These are phyloP conservation scores for Diutina mesorugosa DNA, from an alignment of 1,139 yeast species.

Conservation along the genomic window DNA sequence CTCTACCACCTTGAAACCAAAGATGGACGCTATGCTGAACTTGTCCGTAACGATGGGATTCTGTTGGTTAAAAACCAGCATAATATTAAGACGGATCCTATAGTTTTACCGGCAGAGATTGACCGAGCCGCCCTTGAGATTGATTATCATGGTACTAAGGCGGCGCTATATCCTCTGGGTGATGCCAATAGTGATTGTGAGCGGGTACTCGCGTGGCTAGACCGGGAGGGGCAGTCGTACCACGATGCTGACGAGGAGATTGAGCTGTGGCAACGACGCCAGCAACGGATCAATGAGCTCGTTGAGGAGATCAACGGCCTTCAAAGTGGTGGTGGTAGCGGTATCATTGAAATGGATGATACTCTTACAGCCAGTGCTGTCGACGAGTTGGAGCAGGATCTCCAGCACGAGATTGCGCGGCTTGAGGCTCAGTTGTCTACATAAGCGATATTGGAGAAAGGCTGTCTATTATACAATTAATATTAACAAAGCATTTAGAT, in stretches of 20 bases:
- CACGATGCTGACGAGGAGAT: not conserved
- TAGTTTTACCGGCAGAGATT: not conserved
- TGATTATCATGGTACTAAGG: not conserved
- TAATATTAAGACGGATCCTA: not conserved
- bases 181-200: not conserved
- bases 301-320: not conserved
- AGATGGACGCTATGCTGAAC: not conserved
- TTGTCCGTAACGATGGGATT: not conserved
- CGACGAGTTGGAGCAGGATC: not conserved
- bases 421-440: not conserved
- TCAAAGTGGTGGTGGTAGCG: not conserved
- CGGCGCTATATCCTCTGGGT: not conserved
- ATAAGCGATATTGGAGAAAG: not conserved
- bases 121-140: not conserved
- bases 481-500: conserved; percentile 4
- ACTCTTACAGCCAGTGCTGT: not conserved
- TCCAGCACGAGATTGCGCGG: not conserved
- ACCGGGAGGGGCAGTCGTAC: not conserved
- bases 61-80: not conserved
- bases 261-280: not conserved
- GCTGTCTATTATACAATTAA: not conserved
- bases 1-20: conserved; percentile 15
- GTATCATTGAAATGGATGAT: not conserved
- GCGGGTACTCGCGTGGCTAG: not conserved
- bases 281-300: not conserved